Percentiles rank a stretch among this genome's conserved stretches.
phyloP scores from a whole-genome alignment of 2,329 filamentous ascomycete genomes.

The Sclerotinia sclerotiorum region DNA sequence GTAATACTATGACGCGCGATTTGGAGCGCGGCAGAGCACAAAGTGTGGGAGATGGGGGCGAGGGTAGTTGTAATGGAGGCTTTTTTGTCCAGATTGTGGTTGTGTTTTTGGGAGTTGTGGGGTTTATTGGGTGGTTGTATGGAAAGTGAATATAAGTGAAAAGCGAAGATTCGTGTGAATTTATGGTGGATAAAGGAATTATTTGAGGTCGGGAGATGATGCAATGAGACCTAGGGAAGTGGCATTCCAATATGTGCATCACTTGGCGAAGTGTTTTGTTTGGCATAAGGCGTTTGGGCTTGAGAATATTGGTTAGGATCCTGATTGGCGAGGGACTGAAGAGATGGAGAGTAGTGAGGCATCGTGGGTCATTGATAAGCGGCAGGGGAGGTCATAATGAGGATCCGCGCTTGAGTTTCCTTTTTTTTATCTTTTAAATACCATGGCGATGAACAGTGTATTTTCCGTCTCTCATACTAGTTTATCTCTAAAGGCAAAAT shows the following conservation, averaged over 20 bases:
- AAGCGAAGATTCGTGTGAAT: too few relatives aligned
- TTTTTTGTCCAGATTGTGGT: not conserved
- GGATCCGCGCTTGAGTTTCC: too few relatives aligned
- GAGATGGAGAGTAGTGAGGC: too few relatives aligned
- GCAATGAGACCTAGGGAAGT: not conserved
- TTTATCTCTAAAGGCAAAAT: too few relatives aligned
- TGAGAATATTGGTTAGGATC: not conserved
- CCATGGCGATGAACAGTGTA: too few relatives aligned
- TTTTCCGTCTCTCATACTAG: too few relatives aligned
- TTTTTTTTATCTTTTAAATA: too few relatives aligned
- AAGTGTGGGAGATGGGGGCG: not conserved
- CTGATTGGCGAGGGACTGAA: too few relatives aligned
- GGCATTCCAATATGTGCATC: not conserved
- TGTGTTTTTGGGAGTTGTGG: not conserved
- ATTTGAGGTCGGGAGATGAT: too few relatives aligned
- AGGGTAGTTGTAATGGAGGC: not conserved
- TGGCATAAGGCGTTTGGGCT: not conserved
- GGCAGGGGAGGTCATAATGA: too few relatives aligned
- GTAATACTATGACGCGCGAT: not conserved
- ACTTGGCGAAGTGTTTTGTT: not conserved
- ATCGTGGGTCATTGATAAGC: too few relatives aligned
- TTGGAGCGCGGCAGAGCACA: not conserved
- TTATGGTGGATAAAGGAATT: too few relatives aligned
- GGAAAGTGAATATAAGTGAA: not conserved
- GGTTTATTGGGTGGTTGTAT: slow-evolving; percentile 9